Percentiles rank a stretch among this genome's conserved stretches.
phyloP scores from a whole-genome alignment of 179 eudicot genomes.

The Corrigiola litoralis region DNA sequence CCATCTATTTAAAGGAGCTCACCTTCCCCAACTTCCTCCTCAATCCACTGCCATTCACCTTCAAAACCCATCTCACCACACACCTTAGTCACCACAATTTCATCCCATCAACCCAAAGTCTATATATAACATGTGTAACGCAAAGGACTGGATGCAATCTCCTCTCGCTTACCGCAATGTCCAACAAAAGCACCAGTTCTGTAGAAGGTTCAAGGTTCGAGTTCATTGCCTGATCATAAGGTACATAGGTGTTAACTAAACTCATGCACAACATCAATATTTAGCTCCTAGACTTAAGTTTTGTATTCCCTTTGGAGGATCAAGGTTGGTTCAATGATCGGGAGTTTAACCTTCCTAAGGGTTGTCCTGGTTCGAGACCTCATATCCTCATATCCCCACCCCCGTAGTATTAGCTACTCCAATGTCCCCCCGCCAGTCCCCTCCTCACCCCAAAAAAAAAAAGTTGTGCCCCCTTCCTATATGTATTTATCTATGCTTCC shows the following conservation, averaged over 20 bases:
- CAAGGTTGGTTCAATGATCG: too few species aligned
- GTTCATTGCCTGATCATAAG: conserved; percentile 41
- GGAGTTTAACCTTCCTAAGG: not conserved
- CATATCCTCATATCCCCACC: not conserved
- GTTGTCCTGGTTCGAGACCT: not conserved
- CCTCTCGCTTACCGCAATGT: conserved; percentile 9
- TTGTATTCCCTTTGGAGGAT: not conserved
- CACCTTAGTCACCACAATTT: not conserved
- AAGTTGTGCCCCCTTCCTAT: too few species aligned
- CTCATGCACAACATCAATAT: not conserved
- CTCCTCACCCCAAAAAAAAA: not conserved
- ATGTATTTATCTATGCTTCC: too few species aligned
- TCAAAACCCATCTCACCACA: not conserved
- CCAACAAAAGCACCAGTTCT: conserved; percentile 18
- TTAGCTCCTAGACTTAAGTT: not conserved
- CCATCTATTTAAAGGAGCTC: conserved; percentile 25
- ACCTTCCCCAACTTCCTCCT: conserved; percentile 9
- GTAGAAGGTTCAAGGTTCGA: conserved; percentile 42
- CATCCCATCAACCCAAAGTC: not conserved
- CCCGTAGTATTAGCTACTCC: not conserved
- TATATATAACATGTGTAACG: conserved; percentile 31
- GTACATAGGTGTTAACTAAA: not conserved
- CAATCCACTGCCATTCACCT: not conserved
- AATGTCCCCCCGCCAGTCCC: not conserved
- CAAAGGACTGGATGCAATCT: conserved; percentile 32